phyloP scores from a whole-genome alignment of 495 filamentous ascomycete genomes.

The Annulohypoxylon maeteangense region DNA sequence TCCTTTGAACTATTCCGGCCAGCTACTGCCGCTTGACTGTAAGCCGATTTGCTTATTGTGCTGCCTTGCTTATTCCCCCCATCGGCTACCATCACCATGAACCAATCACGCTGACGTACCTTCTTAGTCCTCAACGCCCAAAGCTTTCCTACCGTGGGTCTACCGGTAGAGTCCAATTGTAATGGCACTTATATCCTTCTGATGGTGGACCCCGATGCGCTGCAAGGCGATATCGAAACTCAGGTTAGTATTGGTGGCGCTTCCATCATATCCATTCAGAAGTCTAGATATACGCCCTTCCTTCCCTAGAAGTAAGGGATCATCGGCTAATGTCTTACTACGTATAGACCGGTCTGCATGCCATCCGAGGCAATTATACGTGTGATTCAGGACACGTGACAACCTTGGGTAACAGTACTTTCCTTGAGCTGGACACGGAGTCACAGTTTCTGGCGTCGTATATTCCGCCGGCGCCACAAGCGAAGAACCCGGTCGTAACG shows the following conservation, averaged over 20 bases:
- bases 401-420: background rate
- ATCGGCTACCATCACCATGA: background rate
- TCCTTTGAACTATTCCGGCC: constrained; percentile 11
- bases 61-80: background rate
- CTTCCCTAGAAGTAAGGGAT: background rate
- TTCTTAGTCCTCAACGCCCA: background rate
- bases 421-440: background rate
- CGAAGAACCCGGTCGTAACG: constrained; percentile 4
- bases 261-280: background rate
- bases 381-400: background rate
- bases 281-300: background rate
- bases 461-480: background rate
- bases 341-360: constrained; percentile 4
- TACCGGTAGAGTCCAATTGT: background rate
- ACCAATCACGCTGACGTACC: background rate
- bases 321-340: background rate
- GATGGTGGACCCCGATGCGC: constrained; percentile 4
- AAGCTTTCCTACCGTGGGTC: constrained; percentile 4
- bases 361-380: constrained; percentile 1
- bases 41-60: constrained; percentile 1
- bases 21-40: constrained; percentile 4
- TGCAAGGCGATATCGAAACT: constrained; percentile 7
- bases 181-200: constrained; percentile 5
- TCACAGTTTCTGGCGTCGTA: background rate
- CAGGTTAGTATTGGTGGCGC: constrained; percentile 1